phyloP scores from a whole-genome alignment of 352 stramenopile genomes.

The Globisporangium emineosum region DNA sequence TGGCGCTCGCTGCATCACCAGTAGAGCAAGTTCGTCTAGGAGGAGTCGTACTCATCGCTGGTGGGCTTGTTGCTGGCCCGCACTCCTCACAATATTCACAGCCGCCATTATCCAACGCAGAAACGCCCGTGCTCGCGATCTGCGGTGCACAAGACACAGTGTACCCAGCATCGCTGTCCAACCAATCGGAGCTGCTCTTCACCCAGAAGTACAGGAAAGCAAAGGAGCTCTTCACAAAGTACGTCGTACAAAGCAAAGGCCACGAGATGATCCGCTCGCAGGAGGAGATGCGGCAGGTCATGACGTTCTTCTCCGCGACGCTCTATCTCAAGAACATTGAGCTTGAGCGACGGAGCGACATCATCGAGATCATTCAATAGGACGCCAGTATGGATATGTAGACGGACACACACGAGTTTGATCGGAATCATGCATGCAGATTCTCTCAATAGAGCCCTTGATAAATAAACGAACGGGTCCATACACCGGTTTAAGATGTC shows the following conservation, averaged over 20 bases:
- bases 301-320: constrained; percentile 56
- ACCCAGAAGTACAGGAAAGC: constrained; percentile 17
- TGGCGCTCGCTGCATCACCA: constrained; percentile 22
- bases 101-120: constrained; percentile 9
- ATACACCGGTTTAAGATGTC: too few species aligned
- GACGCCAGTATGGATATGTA: too few species aligned
- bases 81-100: constrained; percentile 20
- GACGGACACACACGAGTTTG: too few species aligned
- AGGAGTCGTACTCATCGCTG: constrained; percentile 49
- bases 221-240: constrained; percentile 13
- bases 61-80: constrained; percentile 33
- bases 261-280: constrained; percentile 54
- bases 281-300: constrained; percentile 55
- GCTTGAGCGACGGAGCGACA: constrained; percentile 44
- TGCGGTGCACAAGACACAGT: constrained; percentile 31
- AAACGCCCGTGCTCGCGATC: constrained; percentile 48
- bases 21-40: constrained; percentile 26
- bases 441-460: too few species aligned
- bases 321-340: constrained; percentile 48
- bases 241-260: constrained; percentile 25
- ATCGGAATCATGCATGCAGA: too few species aligned
- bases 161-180: constrained; percentile 35
- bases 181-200: constrained; percentile 30
- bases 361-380: constrained; percentile 43
- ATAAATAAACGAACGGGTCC: too few species aligned